Base-by-base conservation (phyloP, 306 rosid genomes). In the Parietaria judaica region DNA sequence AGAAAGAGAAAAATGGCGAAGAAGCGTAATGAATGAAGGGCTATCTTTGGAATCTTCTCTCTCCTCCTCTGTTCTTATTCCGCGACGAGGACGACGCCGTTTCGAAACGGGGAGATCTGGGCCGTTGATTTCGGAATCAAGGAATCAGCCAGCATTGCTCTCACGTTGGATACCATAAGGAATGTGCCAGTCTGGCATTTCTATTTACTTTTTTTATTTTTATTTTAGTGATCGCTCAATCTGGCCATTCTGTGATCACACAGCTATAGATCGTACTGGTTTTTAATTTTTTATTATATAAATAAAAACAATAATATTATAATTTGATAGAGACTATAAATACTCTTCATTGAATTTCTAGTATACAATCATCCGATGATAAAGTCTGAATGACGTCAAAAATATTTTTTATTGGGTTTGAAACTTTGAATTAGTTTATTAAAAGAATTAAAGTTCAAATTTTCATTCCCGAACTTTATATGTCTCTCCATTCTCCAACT, bases 161-260 rank as follows among this genome's bases (percentile, higher is more conserved):
- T 64, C 57, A 41, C 66, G 71, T 70, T 71, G 80, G 74, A 71
- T 71, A 31, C 47, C 14, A 17, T 35, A 17, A 35, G 23, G n/a
- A n/a, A 49, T n/a, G 9, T 46, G 65, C 70, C 77, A 72, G 74
- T 5, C 77, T 72, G 77, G 81, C 60, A 65, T 36, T 44, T 44
- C 51, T 54, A 0, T 1, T 6, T 49, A 7, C 5, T 49, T 49
- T 1, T 49, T 49, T 10, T 49, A 1, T 49, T n/a, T 49, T 49
- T 49, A 49, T 4, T 49, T 49, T 49, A 4, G 2, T 49, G 9
- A 4, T 49, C 14, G 14, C 5, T 49, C 15, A 4, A 49, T 49
- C 15, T 49, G 53, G 53, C 53, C 3, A 11, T 49, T 49, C 13
- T 49, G 15, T 49, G 53, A n/a, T 49, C 53, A 49, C 14, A 49